phyloP scores from a whole-genome alignment of 371 early-diverging fungal genomes.

The Mucor lusitanicus region DNA sequence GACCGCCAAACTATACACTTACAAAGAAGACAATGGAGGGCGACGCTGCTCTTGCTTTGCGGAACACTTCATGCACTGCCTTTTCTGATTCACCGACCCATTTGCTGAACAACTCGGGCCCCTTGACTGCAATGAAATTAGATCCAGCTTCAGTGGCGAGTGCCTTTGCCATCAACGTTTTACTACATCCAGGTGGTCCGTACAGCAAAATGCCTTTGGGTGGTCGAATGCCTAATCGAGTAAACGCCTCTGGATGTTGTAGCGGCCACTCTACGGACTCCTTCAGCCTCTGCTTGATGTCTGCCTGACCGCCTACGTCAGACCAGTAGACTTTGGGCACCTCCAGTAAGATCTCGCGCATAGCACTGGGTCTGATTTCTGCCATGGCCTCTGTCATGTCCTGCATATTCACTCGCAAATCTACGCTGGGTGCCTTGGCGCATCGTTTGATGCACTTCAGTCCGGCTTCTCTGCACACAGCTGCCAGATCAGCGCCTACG shows the following conservation, averaged over 20 bases:
- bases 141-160: slow-evolving; percentile 95
- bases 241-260: slow-evolving; percentile 90
- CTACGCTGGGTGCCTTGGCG: slow-evolving; percentile 11
- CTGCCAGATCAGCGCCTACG: slow-evolving; percentile 97
- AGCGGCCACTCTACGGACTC: slow-evolving; percentile 99
- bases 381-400: slow-evolving; percentile 64
- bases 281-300: slow-evolving; percentile 91
- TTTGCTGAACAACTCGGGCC: slow-evolving; percentile 96
- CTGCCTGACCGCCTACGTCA: slow-evolving; percentile 97
- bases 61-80: slow-evolving; percentile 93
- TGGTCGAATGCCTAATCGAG: slow-evolving; percentile 85
- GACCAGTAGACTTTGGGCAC: slow-evolving; percentile 95
- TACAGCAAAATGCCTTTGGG: slow-evolving; percentile 97
- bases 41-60: slow-evolving; percentile 90
- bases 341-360: slow-evolving; percentile 95
- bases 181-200: slow-evolving; percentile 98
- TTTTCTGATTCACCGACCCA: slow-evolving; percentile 99
- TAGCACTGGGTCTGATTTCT: slow-evolving; percentile 88
- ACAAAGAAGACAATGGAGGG: slow-evolving; percentile 98
- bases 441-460: slow-evolving; percentile 75
- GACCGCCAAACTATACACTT: slow-evolving; percentile 25
- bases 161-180: slow-evolving; percentile 98
- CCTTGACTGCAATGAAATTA: slow-evolving; percentile 98
- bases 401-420: slow-evolving; percentile 26
- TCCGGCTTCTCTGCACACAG: slow-evolving; percentile 88